phyloP scores from a whole-genome alignment of 805 yeast species.

The Cyberlindnera sargentensis region DNA sequence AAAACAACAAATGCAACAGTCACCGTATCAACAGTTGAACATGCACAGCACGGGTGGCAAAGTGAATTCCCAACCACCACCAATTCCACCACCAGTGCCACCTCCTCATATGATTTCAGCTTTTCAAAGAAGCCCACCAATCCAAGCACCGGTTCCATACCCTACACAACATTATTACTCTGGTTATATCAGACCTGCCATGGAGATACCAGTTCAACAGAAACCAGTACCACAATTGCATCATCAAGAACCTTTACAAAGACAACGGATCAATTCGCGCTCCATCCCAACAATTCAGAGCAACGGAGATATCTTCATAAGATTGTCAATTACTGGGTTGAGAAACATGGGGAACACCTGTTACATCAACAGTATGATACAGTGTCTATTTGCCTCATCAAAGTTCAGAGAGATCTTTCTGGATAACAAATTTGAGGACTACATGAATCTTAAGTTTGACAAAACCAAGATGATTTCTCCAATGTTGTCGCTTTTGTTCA shows the following conservation, averaged over 20 bases:
- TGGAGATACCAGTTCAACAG: neutral
- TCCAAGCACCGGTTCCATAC: slow-evolving; percentile 6
- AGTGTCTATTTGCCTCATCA: slow-evolving; percentile 53
- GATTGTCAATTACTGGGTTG: slow-evolving; percentile 51
- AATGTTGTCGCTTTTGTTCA: slow-evolving; percentile 47
- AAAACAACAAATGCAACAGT: neutral
- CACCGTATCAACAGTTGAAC: too few species aligned
- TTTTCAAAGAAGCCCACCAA: too few species aligned
- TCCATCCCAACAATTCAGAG: slow-evolving; percentile 32
- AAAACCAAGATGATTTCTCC: slow-evolving; percentile 32
- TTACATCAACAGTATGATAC: slow-evolving; percentile 68
- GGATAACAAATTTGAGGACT: slow-evolving; percentile 36
- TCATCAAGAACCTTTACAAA: slow-evolving; percentile 4
- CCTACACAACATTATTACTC: slow-evolving; percentile 1
- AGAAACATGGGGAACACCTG: slow-evolving; percentile 69
- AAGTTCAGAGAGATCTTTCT: slow-evolving; percentile 43
- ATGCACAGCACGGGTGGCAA: slow-evolving; percentile 1
- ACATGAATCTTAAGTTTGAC: slow-evolving; percentile 28
- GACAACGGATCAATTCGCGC: slow-evolving; percentile 11
- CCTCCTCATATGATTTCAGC: too few species aligned
- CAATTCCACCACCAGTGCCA: too few species aligned
- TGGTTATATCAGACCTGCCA: slow-evolving; percentile 4
- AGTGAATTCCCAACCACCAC: neutral
- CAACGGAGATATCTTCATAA: slow-evolving; percentile 31
- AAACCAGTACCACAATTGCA: neutral